Percentiles rank a stretch among this genome's conserved stretches.
phyloP scores from a whole-genome alignment of 2,329 filamentous ascomycete species.

The Sarocladiaceae sp. region DNA sequence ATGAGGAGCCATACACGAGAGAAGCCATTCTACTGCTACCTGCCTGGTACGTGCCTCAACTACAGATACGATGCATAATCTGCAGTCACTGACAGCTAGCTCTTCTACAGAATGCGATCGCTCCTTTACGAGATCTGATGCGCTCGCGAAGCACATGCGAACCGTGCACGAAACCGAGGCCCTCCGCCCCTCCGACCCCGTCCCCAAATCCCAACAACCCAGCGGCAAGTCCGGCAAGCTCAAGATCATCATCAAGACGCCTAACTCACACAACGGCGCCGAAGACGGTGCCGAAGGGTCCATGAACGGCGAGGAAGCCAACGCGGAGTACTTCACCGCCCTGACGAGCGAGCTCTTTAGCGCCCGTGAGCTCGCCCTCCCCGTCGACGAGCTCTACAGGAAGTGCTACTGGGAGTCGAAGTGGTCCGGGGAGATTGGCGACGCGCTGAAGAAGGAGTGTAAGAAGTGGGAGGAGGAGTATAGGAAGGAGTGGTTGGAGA shows the following conservation, averaged over 20 bases:
- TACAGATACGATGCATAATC: background rate
- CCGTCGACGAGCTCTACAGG: slow-evolving; percentile 54
- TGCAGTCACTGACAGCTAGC: background rate
- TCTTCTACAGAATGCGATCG: slow-evolving; percentile 81
- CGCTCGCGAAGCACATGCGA: slow-evolving; percentile 95
- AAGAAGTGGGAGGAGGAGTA: slow-evolving; percentile 60
- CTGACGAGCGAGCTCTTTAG: slow-evolving; percentile 57
- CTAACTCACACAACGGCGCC: slow-evolving; percentile 49
- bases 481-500: slow-evolving; percentile 70
- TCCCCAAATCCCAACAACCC: slow-evolving; percentile 61
- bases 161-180: slow-evolving; percentile 97
- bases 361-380: slow-evolving; percentile 49
- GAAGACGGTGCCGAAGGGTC: slow-evolving; percentile 39
- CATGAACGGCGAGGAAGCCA: slow-evolving; percentile 48
- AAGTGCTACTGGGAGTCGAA: slow-evolving; percentile 65
- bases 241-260: slow-evolving; percentile 59
- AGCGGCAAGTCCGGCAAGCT: slow-evolving; percentile 45
- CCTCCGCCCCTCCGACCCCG: slow-evolving; percentile 69
- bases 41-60: slow-evolving; percentile 63
- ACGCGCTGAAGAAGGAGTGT: slow-evolving; percentile 57
- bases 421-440: slow-evolving; percentile 64
- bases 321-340: slow-evolving; percentile 51
- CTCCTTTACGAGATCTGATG: slow-evolving; percentile 92
- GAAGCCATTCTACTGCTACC: slow-evolving; percentile 94
- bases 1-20: slow-evolving; percentile 97